Conservation (phyloP, 495 filamentous ascomycete species). For the Penicillium coprophilum region DNA sequence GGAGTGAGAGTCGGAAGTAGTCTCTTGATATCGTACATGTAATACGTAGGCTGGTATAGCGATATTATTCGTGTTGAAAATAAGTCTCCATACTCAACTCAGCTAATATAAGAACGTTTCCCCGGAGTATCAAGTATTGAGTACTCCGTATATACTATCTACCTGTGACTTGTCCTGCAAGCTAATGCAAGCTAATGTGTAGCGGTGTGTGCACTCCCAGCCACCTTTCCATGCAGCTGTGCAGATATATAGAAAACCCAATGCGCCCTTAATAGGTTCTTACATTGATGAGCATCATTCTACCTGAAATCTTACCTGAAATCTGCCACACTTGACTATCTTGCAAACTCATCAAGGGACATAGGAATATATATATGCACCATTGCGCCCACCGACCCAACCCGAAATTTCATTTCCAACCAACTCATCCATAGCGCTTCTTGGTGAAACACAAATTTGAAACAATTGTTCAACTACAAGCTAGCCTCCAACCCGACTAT, state of each 20-base stretch:
- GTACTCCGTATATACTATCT: not conserved
- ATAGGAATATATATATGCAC: not conserved
- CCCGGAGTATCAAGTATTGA: not conserved
- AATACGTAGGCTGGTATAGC: not conserved
- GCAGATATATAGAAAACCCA: not conserved
- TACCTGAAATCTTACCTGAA: not conserved
- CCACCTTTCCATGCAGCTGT: not conserved
- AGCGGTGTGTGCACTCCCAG: conserved; percentile 1
- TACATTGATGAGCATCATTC: not conserved
- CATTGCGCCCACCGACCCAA: not conserved
- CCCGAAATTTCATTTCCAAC: not conserved
- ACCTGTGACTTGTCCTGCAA: not conserved
- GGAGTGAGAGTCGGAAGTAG: not conserved
- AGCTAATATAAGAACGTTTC: not conserved
- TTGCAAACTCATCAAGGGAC: not conserved
- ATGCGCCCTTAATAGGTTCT: not conserved
- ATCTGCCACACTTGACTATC: not conserved
- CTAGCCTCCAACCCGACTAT: not conserved
- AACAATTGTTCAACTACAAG: not conserved
- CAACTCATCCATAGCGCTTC: not conserved
- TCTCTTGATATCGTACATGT: not conserved
- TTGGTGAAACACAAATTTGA: not conserved
- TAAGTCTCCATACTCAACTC: not conserved
- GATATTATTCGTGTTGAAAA: not conserved
- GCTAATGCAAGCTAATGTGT: conserved; percentile 1